Percentiles rank a stretch among this genome's conserved stretches.
phyloP scores from a whole-genome alignment of 345 rosid genomes.

The Firmiana major region DNA sequence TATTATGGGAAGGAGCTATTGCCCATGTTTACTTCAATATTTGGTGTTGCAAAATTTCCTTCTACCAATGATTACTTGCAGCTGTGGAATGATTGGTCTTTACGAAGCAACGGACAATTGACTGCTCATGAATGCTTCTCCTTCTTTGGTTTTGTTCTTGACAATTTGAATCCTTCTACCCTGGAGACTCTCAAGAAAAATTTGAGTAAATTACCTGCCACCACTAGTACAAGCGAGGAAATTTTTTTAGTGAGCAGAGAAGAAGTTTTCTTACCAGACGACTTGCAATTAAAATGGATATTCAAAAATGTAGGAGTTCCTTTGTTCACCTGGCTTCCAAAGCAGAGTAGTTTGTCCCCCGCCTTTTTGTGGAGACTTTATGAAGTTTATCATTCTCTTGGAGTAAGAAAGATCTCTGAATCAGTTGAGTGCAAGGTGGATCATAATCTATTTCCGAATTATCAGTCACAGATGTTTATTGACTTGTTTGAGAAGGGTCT shows the following conservation, averaged over 20 bases:
- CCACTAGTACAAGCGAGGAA: not conserved
- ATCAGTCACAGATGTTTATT: not conserved
- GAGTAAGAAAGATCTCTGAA: not conserved
- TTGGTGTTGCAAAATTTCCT: not conserved
- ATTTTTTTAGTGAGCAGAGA: slow-evolving; percentile 16
- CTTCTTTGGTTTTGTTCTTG: not conserved
- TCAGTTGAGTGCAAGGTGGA: not conserved
- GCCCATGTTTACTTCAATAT: not conserved
- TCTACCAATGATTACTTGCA: not conserved
- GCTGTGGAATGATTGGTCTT: not conserved
- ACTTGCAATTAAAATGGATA: not conserved
- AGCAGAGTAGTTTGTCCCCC: not conserved
- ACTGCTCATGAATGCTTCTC: slow-evolving; percentile 1
- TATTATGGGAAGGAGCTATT: not conserved
- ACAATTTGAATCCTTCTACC: not conserved
- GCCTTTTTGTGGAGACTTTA: not conserved
- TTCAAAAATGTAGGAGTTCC: slow-evolving; percentile 1
- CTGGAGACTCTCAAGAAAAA: not conserved
- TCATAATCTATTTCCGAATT: not conserved
- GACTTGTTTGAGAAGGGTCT: slow-evolving; percentile 15
- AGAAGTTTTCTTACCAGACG: slow-evolving; percentile 20
- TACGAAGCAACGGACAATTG: not conserved
- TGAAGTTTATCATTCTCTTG: not conserved
- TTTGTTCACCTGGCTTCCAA: not conserved
- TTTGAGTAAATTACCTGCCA: not conserved